Evolutionary conservation across 371 early-diverging fungal species (phyloP).

Genomic region (Fennellomyces sp.): DNA sequence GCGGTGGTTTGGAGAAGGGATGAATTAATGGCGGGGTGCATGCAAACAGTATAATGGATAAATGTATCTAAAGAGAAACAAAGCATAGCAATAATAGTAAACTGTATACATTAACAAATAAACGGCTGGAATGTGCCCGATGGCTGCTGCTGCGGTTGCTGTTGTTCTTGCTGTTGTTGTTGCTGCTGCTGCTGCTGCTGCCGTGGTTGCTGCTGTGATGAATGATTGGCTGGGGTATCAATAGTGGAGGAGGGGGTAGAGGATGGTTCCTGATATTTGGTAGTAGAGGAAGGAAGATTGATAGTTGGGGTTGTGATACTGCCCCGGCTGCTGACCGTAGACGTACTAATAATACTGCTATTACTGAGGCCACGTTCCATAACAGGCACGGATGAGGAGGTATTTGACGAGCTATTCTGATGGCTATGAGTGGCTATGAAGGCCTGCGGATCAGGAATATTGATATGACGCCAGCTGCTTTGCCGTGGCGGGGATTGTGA

Average conservation of each 20-base stretch:
- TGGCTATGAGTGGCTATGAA: constrained; percentile 5
- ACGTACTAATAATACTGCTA: constrained; percentile 19
- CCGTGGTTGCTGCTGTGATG: background rate
- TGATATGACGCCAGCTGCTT: constrained; percentile 22
- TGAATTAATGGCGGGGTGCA: background rate
- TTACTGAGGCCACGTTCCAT: constrained; percentile 23
- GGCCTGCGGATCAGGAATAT: constrained; percentile 20
- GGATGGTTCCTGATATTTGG: background rate
- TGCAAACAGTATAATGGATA: background rate
- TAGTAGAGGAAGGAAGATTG: background rate
- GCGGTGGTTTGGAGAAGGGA: background rate
- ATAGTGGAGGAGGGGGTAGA: constrained; percentile 2
- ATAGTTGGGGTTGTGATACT: constrained; percentile 3
- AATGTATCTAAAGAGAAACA: background rate
- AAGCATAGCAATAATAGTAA: background rate
- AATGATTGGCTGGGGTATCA: constrained; percentile 9
- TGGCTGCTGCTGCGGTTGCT: background rate
- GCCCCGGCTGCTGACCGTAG: constrained; percentile 11
- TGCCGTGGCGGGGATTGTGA: constrained; percentile 25
- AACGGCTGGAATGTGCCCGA: background rate
- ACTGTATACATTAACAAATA: background rate
- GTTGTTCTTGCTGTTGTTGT: background rate
- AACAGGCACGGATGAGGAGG: constrained; percentile 6
- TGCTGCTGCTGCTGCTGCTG: background rate
- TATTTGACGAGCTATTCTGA: background rate